Conservation (phyloP, 345 rosid species). For the Syzygium oleosum region DNA sequence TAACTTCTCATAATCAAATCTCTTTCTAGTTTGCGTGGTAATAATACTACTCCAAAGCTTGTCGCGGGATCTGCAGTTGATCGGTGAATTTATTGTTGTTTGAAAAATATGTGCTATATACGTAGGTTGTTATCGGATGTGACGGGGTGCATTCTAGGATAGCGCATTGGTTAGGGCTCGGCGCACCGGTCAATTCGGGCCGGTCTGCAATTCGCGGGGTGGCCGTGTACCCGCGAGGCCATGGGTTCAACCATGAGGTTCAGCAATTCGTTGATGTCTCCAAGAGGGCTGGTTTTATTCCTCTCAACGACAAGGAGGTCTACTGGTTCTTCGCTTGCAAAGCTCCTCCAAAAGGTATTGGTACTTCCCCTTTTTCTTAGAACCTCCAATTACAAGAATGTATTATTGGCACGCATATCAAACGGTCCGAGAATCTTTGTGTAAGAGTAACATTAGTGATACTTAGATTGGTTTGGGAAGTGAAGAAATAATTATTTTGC, state of each 20-base stretch:
- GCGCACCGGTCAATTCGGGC: conserved; percentile 9
- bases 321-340: conserved; percentile 19
- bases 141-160: conserved; percentile 36
- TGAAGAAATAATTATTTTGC: not conserved
- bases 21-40: not conserved
- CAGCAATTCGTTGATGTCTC: conserved; percentile 11
- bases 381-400: not conserved
- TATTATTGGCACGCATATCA: not conserved
- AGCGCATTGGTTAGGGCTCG: conserved; percentile 22
- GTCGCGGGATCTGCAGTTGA: not conserved
- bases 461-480: not conserved
- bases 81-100: not conserved
- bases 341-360: conserved; percentile 11
- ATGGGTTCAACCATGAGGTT: conserved; percentile 5
- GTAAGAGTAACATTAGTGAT: not conserved
- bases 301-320: conserved; percentile 15
- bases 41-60: not conserved
- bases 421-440: not conserved
- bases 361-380: not conserved
- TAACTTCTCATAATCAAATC: not conserved
- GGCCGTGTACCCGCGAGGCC: conserved; percentile 16
- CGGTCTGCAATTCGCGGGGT: conserved; percentile 23
- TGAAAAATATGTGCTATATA: not conserved
- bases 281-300: conserved; percentile 14
- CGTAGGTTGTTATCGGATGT: conserved; percentile 32